Conservation (phyloP, 352 stramenopile genomes). For the Globisporangium apiculatum region DNA sequence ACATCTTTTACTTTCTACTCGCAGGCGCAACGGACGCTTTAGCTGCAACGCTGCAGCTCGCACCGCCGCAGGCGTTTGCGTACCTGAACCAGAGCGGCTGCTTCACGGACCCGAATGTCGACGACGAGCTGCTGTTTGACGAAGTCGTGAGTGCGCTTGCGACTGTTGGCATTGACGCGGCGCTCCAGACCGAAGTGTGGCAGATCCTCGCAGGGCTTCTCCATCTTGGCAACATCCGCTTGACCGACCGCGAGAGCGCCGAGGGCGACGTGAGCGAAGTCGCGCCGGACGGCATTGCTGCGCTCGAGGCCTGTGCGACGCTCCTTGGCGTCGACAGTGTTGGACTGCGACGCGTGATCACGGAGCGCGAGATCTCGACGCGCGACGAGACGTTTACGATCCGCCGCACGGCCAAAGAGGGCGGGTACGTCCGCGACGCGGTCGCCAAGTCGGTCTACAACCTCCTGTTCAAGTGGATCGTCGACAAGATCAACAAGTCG, state of each 20-base stretch:
- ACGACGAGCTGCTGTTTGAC: slow-evolving; percentile 85
- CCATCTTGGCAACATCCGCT: slow-evolving; percentile 74
- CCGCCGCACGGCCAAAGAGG: slow-evolving; percentile 68
- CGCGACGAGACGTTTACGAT: slow-evolving; percentile 80
- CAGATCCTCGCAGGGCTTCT: slow-evolving; percentile 68
- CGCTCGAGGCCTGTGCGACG: slow-evolving; percentile 40
- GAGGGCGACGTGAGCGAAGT: slow-evolving; percentile 76
- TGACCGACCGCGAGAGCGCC: slow-evolving; percentile 72
- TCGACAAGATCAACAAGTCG: slow-evolving; percentile 77
- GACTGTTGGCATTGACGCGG: slow-evolving; percentile 65
- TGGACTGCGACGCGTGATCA: slow-evolving; percentile 68
- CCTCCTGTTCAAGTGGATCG: slow-evolving; percentile 82
- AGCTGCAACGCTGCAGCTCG: slow-evolving; percentile 47
- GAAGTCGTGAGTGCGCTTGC: slow-evolving; percentile 71
- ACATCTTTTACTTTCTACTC: slow-evolving; percentile 90
- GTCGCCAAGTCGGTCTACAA: slow-evolving; percentile 93
- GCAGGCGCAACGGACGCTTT: slow-evolving; percentile 63
- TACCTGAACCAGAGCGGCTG: slow-evolving; percentile 88
- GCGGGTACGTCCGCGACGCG: slow-evolving; percentile 83
- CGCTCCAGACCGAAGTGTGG: slow-evolving; percentile 72
- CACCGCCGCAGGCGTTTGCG: slow-evolving; percentile 44
- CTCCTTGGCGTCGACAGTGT: slow-evolving; percentile 73
- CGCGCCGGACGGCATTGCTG: slow-evolving; percentile 37
- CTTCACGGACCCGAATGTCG: slow-evolving; percentile 73
- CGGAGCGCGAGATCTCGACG: slow-evolving; percentile 70